phyloP scores from a whole-genome alignment of 83 land plant species.

The Picea abies region DNA sequence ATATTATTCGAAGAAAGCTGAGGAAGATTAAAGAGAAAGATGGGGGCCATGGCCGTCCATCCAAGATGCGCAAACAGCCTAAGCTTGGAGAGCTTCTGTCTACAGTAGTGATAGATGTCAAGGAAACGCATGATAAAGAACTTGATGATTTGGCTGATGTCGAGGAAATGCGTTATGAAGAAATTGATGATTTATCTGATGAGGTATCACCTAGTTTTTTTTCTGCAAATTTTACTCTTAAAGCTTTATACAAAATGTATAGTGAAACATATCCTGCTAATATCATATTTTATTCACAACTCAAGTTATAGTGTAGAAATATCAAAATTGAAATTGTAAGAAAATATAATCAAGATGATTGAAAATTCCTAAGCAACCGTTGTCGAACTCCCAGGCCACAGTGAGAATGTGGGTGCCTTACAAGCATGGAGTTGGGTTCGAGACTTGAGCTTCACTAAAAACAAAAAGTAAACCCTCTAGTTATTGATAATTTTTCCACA shows the following conservation, averaged over 20 bases:
- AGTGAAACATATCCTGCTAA: too few relatives aligned
- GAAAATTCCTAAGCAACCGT: background rate
- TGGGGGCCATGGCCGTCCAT: constrained; percentile 52
- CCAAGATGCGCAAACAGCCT: constrained; percentile 34
- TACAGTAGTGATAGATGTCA: constrained; percentile 9
- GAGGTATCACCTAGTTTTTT: constrained; percentile 8
- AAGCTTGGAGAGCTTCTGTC: constrained; percentile 52
- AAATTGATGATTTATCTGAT: constrained; percentile 1
- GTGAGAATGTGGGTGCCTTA: too few relatives aligned
- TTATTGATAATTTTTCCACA: too few relatives aligned
- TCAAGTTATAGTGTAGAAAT: too few relatives aligned
- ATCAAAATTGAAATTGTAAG: background rate
- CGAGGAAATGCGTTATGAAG: constrained; percentile 37
- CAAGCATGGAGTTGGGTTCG: too few relatives aligned
- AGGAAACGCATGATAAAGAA: constrained; percentile 37
- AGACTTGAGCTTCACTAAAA: too few relatives aligned
- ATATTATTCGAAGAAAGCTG: constrained; percentile 76
- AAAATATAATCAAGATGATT: background rate
- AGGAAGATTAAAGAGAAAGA: constrained; percentile 97
- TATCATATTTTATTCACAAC: too few relatives aligned
- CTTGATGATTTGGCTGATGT: constrained; percentile 1
- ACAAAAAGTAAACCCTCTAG: too few relatives aligned
- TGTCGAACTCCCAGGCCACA: too few relatives aligned
- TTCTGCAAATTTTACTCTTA: too few relatives aligned
- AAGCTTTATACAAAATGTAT: too few relatives aligned